Base-by-base conservation (phyloP, 2,329 filamentous ascomycete species). In the Sclerotinia minor region DNA sequence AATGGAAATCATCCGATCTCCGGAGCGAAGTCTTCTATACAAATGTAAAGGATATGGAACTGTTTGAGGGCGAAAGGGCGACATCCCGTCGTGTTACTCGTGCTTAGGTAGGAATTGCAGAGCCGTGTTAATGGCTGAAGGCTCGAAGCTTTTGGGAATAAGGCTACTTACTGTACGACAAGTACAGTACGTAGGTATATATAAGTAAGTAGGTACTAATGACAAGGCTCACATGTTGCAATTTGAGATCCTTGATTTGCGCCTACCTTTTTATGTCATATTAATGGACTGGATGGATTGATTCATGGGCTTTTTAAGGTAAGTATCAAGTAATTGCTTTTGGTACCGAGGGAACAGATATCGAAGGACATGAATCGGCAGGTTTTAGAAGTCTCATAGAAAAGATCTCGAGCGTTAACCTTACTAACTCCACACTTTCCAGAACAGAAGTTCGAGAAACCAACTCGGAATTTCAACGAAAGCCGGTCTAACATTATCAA, bases 71-170 rank as follows among this genome's bases (percentile, higher is more conserved):
- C 5, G 32, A 26, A 41, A 63, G 59, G 21, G 26, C 11, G 26
- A 60, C 11, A 26, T 60, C 5, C 6, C 6, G 26, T 49, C 19
- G 26, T 35, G 11, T 32, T 41, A 41, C 19, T n/a, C 15, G 35
- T 35, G 15, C 29, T 35, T 35, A 35, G 53, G 29, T 8, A 32
- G 29, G 29, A 38, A 55, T 3, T 11, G 19, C 9, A 55, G 29
- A 21, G 19, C 29, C 32, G 53, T 55, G 53, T 32, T 55, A 38
- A 55, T 35, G 53, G 53, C 21, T 21, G 53, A 35, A 21, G 9
- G 29, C 53, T 61, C 58, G 44, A 29, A 49, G 35, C 44, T 7
- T 35, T 61, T 24, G 44, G 26, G n/a, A 58, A n/a, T n/a, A n/a
- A n/a, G n/a, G n/a, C n/a, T n/a, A n/a, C n/a, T 7, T 19, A 41